Conservation (phyloP, 2,329 filamentous ascomycete species). For the Aspergillus sp. region DNA sequence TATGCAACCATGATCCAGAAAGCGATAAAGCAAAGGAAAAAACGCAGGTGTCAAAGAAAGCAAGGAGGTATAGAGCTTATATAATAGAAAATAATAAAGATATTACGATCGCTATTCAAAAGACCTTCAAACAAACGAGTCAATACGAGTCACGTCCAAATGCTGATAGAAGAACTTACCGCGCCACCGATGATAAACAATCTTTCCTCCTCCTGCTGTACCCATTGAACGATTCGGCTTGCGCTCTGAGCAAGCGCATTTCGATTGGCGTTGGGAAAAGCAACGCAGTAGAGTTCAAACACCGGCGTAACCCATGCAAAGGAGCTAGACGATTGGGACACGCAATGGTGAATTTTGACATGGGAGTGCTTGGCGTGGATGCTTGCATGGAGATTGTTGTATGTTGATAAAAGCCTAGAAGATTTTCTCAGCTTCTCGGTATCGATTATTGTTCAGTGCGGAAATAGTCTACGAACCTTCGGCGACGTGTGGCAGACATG, state of each 20-base stretch:
- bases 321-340: conserved; percentile 71
- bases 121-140: conserved; percentile 5
- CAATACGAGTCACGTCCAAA: not conserved
- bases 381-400: conserved; percentile 78
- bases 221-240: conserved; percentile 88
- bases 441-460: not conserved
- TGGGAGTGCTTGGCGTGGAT: conserved; percentile 83
- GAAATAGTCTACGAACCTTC: conserved; percentile 50
- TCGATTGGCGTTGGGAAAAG: conserved; percentile 65
- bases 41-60: too few relatives aligned
- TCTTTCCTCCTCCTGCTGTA: conserved; percentile 85
- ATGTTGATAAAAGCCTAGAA: conserved; percentile 71
- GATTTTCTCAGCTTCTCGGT: conserved; percentile 2
- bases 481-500: conserved; percentile 56
- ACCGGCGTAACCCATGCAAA: conserved; percentile 87
- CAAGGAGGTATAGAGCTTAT: too few relatives aligned
- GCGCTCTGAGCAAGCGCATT: conserved; percentile 77
- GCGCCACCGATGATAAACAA: conserved; percentile 98
- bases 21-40: not conserved
- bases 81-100: not conserved
- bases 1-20: too few relatives aligned
- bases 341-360: conserved; percentile 80
- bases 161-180: conserved; percentile 48
- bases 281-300: conserved; percentile 96
- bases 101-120: not conserved